Base-by-base conservation (phyloP, 2,329 filamentous ascomycete genomes). In the Clarireedia monteithiana region DNA sequence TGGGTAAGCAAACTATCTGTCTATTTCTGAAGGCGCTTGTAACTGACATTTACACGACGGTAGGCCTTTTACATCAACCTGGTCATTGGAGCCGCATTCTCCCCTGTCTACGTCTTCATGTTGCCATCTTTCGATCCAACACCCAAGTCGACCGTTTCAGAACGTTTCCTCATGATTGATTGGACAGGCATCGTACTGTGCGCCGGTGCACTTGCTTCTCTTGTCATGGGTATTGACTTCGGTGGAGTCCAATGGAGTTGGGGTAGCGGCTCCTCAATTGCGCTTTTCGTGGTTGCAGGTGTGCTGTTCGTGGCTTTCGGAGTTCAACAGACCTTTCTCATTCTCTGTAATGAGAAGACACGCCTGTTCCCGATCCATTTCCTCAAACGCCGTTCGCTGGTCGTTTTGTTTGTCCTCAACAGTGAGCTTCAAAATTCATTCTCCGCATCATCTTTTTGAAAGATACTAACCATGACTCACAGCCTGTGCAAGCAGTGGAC, bases 271-370 rank as follows among this genome's bases (percentile, higher is more conserved):
- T 36, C 53, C 5, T 48, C 59, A n/a, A 65, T 66, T 39, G 56
- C 56, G 3, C 45, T 59, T 3, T 65, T 74, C 58, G 75, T 78
- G 63, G 69, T 77, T 63, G 73, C 72, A 4, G 67, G 73, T 36
- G 74, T 72, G 12, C 57, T 62, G 38, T 57, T 60, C n/a, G 36
- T 60, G 24, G 9, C 44, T 12, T 59, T 44, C 38, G 12, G 42
- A 1, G 27, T 56, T 17, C 49, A 55, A 30, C 58, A 64, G 61
- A 67, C 51, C 4, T 58, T 58, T 30, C 27, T 27, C 10, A 50
- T 63, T 20, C 53, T 64, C 48, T 63, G 61, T 0, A 63, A 60
- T 9, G 24, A 47, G 20, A n/a, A 48, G 14, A 27, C 23, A 5
- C 57, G 58, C 1, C 47, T 63, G 3, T 60, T 64, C n/a, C 63